phyloP scores from a whole-genome alignment of 2,329 filamentous ascomycete genomes.

The Phialophora verrucosa region DNA sequence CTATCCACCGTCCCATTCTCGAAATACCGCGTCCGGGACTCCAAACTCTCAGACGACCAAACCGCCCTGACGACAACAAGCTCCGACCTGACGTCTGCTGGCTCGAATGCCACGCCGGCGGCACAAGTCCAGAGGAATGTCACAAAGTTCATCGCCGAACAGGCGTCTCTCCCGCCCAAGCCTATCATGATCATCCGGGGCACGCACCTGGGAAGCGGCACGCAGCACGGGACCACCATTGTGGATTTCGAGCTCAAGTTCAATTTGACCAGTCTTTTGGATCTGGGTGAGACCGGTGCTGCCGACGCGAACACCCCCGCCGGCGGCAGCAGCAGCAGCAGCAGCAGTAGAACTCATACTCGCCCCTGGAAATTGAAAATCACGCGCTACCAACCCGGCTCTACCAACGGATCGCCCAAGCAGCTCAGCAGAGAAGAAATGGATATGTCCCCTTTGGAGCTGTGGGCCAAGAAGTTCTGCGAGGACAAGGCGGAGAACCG shows the following conservation, averaged over 20 bases:
- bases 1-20: constrained; percentile 38
- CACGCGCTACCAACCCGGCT: constrained; percentile 12
- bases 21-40: constrained; percentile 40
- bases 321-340: constrained; percentile 7
- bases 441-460: constrained; percentile 32
- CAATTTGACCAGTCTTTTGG: constrained; percentile 40
- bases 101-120: background rate
- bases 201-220: constrained; percentile 23
- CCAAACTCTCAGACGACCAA: constrained; percentile 39
- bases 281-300: constrained; percentile 13
- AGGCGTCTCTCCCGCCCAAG: constrained; percentile 42
- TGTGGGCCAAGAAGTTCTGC: constrained; percentile 39
- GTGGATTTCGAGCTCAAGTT: constrained; percentile 42
- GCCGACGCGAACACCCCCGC: background rate
- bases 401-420: constrained; percentile 22
- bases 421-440: constrained; percentile 14
- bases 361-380: constrained; percentile 2
- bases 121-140: constrained; percentile 30
- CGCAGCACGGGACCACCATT: constrained; percentile 16
- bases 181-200: constrained; percentile 41
- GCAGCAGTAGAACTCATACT: background rate
- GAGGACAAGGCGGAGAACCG: constrained; percentile 37
- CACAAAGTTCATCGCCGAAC: constrained; percentile 40
- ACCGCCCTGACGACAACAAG: constrained; percentile 40
- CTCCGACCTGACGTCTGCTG: constrained; percentile 35